phyloP scores from a whole-genome alignment of 106 monocot genomes.

The Cymbidium sinense region DNA sequence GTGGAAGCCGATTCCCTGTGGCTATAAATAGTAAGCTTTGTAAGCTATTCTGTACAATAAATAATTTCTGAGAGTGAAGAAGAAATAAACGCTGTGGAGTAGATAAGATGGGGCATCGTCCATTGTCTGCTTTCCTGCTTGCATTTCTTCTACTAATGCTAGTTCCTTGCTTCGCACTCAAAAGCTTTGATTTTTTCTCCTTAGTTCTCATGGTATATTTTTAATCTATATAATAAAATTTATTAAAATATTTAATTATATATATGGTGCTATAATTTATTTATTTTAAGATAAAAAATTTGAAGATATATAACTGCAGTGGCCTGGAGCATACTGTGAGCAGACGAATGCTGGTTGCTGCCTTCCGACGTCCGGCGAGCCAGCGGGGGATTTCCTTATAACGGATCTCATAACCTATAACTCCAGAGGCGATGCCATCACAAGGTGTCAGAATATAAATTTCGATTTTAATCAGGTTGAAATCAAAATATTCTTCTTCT shows the following conservation, averaged over 20 bases:
- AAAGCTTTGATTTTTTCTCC: conserved; percentile 2
- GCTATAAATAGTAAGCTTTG: too few species aligned
- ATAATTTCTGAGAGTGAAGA: too few species aligned
- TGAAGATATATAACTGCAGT: conserved; percentile 2
- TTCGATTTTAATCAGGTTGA: conserved; percentile 11
- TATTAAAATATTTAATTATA: background rate
- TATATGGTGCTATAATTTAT: background rate
- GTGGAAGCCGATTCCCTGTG: too few species aligned
- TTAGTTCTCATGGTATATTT: conserved; percentile 4
- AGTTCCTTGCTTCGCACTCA: background rate
- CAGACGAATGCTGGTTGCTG: conserved; percentile 17
- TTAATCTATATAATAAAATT: background rate
- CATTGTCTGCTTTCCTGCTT: background rate
- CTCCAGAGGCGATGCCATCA: background rate
- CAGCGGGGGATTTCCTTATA: conserved; percentile 16
- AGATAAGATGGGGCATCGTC: background rate
- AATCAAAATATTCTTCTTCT: background rate
- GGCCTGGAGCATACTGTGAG: conserved; percentile 29
- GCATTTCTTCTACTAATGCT: background rate
- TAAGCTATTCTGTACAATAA: too few species aligned
- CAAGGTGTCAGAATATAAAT: conserved; percentile 6
- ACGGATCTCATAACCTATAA: conserved; percentile 2
- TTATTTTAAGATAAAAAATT: too few species aligned
- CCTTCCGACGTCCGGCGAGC: conserved; percentile 16
- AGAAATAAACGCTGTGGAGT: too few species aligned